Evolutionary conservation across 768 basidiomycete genomes (phyloP), one percentile per base, ranked within the genome.

Genomic region (Termitomyces sp.): DNA sequence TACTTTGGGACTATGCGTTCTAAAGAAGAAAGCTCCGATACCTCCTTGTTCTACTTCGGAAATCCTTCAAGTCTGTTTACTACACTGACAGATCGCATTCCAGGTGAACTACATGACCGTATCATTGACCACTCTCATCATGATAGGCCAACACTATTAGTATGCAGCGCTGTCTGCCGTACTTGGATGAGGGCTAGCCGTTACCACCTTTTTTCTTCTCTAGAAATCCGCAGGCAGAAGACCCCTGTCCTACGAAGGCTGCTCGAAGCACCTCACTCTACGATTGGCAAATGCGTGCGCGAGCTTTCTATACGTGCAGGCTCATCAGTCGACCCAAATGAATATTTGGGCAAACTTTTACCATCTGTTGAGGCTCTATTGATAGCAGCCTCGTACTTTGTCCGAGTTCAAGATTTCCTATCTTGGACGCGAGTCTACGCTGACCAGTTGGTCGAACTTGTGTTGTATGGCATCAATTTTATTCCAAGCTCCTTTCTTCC

Each of bases 151-250:
- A 40, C 33, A 44, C 34, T 20, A 39, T 58, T 24, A 20, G 53
- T 45, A 34, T 43, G 22, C 39, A 57, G 58, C 5, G 20, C 47
- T 27, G 55, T 64, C 55, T 59, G 55, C 43, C 50, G 22, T 24
- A 20, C 55, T 30, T 62, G 60, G 63, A 33, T 61, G 44, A 34
- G 47, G 18, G 46, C 52, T 16, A 56, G 57, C n/a, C 45, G 60
- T n/a, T 49, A 57, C 47, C 60, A 62, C 22, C 49, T 63, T 39
- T 40, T 63, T 26, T 39, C 50, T 5, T 40, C 48, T 22, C 37
- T 58, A 27, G 34, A 52, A 27, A 46, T 64, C 30, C 24, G 22
- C 34, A 24, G 16, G 24, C 8, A 26, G 24, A 37, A 26, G 24
- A 18, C 2, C 8, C 4, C 24, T 9, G 24, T 37, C 14, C 13